These are phyloP conservation scores for Penicillium concentricum DNA, from an alignment of 2,329 filamentous ascomycete species.

Conservation along the genomic window DNA sequence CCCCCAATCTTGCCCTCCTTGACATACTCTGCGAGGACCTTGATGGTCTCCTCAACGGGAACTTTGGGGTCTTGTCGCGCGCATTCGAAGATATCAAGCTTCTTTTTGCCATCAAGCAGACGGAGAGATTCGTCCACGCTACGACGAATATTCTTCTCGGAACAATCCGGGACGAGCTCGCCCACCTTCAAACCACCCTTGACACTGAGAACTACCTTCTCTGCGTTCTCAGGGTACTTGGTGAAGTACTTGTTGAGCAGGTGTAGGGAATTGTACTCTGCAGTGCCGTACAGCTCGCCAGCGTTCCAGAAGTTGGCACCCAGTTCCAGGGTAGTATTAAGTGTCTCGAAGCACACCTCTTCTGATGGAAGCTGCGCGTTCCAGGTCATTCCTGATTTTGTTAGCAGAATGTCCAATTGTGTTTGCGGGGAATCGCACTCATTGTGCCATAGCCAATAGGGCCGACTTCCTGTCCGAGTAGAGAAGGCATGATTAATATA, in stretches of 20 bases:
- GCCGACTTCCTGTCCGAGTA: slow-evolving; percentile 43
- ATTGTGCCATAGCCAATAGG: slow-evolving; percentile 57
- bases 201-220: slow-evolving; percentile 61
- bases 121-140: slow-evolving; percentile 59
- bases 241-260: slow-evolving; percentile 63
- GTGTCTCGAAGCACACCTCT: slow-evolving; percentile 48
- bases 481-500: slow-evolving; percentile 27
- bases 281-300: slow-evolving; percentile 63
- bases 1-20: slow-evolving; percentile 47
- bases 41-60: slow-evolving; percentile 50
- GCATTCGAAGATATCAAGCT: slow-evolving; percentile 61
- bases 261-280: slow-evolving; percentile 58
- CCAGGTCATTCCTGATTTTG: slow-evolving; percentile 38
- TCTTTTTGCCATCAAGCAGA: slow-evolving; percentile 56
- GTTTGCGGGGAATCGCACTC: slow-evolving; percentile 38
- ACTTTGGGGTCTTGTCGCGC: slow-evolving; percentile 56
- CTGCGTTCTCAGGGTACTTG: slow-evolving; percentile 62
- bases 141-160: slow-evolving; percentile 54
- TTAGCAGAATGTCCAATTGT: slow-evolving; percentile 4
- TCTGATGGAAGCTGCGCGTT: slow-evolving; percentile 26
- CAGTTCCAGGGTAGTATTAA: slow-evolving; percentile 53
- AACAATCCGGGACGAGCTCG: slow-evolving; percentile 49
- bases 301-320: slow-evolving; percentile 60
- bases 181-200: slow-evolving; percentile 55
- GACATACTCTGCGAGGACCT: slow-evolving; percentile 39